Conservation (phyloP, 805 yeast species). For the Kockiozyma suomiensis region DNA sequence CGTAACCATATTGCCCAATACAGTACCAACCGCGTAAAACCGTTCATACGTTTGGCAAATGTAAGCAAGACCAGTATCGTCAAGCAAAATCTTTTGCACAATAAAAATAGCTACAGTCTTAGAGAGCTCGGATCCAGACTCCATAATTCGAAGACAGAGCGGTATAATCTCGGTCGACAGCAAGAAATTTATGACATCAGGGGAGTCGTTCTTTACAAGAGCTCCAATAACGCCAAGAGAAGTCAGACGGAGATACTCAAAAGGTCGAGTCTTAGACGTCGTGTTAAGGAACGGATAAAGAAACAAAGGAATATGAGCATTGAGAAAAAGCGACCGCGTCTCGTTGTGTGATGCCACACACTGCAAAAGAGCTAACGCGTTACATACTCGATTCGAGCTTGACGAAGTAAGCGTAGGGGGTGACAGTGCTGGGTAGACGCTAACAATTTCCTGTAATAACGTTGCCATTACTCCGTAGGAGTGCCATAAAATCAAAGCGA, state of each 20-base stretch:
- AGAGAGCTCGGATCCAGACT: slow-evolving; percentile 86
- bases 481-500: slow-evolving; percentile 91
- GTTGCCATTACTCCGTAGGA: slow-evolving; percentile 96
- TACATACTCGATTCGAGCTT: slow-evolving; percentile 91
- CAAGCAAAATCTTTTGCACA: slow-evolving; percentile 87
- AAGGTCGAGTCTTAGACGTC: slow-evolving; percentile 85
- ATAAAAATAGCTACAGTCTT: slow-evolving; percentile 97
- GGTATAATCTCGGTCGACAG: slow-evolving; percentile 97
- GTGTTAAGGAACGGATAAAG: slow-evolving; percentile 93
- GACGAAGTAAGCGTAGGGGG: slow-evolving; percentile 85
- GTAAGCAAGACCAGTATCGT: slow-evolving; percentile 87
- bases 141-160: slow-evolving; percentile 91
- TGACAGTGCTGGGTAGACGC: slow-evolving; percentile 84
- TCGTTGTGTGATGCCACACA: slow-evolving; percentile 96
- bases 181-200: slow-evolving; percentile 88
- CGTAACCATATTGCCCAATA: slow-evolving; percentile 82
- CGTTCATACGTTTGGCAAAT: slow-evolving; percentile 95
- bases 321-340: slow-evolving; percentile 79
- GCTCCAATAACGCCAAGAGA: slow-evolving; percentile 97
- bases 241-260: slow-evolving; percentile 89
- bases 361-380: slow-evolving; percentile 90
- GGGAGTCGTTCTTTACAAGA: slow-evolving; percentile 90
- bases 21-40: slow-evolving; percentile 90
- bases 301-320: slow-evolving; percentile 90
- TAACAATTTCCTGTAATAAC: slow-evolving; percentile 81